These are phyloP conservation scores for Teunomyces stri DNA, from an alignment of 805 yeast species.

Conservation along the genomic window DNA sequence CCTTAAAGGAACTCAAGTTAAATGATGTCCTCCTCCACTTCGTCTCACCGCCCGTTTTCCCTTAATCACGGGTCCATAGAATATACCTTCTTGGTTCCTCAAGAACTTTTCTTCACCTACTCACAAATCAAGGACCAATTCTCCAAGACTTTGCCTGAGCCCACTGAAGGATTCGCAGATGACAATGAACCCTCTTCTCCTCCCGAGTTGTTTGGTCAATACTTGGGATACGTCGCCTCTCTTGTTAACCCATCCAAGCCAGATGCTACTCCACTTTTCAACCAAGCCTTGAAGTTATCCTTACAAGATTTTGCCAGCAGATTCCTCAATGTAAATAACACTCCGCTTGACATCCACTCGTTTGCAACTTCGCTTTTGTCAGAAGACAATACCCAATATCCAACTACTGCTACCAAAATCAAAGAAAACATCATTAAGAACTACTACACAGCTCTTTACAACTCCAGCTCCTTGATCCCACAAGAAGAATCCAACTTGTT, in stretches of 20 bases:
- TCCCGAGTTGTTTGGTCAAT: slow-evolving; percentile 79
- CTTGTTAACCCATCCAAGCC: slow-evolving; percentile 43
- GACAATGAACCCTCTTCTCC: slow-evolving; percentile 88
- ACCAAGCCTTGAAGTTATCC: slow-evolving; percentile 66
- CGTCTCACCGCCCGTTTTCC: slow-evolving; percentile 66
- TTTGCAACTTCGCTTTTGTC: slow-evolving; percentile 69
- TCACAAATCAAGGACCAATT: slow-evolving; percentile 89
- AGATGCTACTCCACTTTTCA: slow-evolving; percentile 49
- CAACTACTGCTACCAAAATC: slow-evolving; percentile 70
- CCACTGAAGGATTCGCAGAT: slow-evolving; percentile 79
- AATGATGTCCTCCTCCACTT: slow-evolving; percentile 5
- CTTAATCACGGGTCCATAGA: slow-evolving; percentile 85
- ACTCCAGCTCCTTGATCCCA: slow-evolving; percentile 24
- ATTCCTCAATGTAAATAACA: slow-evolving; percentile 44
- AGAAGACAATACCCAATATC: slow-evolving; percentile 46
- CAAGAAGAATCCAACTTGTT: slow-evolving; percentile 48
- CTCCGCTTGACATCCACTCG: slow-evolving; percentile 80
- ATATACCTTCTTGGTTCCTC: slow-evolving; percentile 84
- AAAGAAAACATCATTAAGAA: slow-evolving; percentile 66
- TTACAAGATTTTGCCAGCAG: slow-evolving; percentile 82
- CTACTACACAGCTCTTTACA: slow-evolving; percentile 53
- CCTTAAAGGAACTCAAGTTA: background rate
- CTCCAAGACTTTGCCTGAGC: slow-evolving; percentile 68
- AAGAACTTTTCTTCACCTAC: slow-evolving; percentile 71
- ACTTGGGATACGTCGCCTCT: slow-evolving; percentile 69